Conservation (phyloP, 805 yeast species). For the Saccharomyces paradoxus region DNA sequence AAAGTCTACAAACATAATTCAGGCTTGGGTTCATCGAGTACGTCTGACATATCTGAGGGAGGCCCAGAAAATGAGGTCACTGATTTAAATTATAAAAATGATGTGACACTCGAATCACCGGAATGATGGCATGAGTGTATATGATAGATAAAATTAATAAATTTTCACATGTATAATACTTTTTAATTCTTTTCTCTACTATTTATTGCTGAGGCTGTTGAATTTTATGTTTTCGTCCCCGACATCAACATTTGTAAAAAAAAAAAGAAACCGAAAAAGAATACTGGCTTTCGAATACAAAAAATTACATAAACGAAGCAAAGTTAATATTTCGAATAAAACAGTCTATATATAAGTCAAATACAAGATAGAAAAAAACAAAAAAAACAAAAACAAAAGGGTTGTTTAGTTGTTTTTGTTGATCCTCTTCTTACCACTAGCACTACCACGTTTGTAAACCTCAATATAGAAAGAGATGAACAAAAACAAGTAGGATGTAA, state of each 20-base stretch:
- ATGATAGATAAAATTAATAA: not conserved
- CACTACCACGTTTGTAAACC: slow-evolving; percentile 54
- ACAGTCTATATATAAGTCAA: not conserved
- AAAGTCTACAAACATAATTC: slow-evolving; percentile 11
- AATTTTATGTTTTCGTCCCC: not conserved
- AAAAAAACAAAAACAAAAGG: not conserved
- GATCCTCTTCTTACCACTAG: slow-evolving; percentile 30
- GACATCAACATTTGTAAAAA: not conserved
- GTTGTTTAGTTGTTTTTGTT: not conserved
- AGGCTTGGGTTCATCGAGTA: not conserved
- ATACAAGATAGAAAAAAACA: not conserved
- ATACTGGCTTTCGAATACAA: not conserved
- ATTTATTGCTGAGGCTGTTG: not conserved
- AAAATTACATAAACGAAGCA: not conserved
- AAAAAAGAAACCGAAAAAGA: not conserved
- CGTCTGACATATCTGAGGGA: not conserved
- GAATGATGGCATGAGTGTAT: not conserved
- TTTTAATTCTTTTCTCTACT: not conserved
- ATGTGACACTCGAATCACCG: not conserved
- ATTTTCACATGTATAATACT: not conserved
- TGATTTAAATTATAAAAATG: not conserved
- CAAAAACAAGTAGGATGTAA: slow-evolving; percentile 66
- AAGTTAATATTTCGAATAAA: not conserved
- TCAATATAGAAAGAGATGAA: slow-evolving; percentile 74
- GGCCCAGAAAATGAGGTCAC: not conserved